Conservation (phyloP, 2,329 filamentous ascomycete genomes). For the Xylariales sp. region DNA sequence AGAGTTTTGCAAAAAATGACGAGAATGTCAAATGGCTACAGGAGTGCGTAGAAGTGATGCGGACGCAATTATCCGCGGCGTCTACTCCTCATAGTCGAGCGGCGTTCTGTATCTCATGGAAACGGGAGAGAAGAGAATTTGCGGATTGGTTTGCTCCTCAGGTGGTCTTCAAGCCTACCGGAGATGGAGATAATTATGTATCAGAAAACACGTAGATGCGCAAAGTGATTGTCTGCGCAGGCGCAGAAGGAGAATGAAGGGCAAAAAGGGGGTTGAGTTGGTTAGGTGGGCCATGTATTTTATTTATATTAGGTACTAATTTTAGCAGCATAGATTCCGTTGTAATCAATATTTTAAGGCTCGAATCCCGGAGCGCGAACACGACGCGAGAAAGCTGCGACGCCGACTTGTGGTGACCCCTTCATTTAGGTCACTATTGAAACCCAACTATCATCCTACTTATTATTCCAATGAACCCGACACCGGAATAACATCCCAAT, state of each 20-base stretch:
- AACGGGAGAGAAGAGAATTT: slow-evolving; percentile 29
- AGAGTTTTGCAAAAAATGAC: slow-evolving; percentile 25
- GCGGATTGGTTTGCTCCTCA: slow-evolving; percentile 34
- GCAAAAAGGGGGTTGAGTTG: not conserved
- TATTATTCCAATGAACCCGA: too few species aligned
- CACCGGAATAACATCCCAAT: too few species aligned
- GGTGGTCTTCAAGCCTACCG: slow-evolving; percentile 28
- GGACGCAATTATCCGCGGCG: slow-evolving; percentile 16
- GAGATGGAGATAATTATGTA: slow-evolving; percentile 27
- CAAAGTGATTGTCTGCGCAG: not conserved
- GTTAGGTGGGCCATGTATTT: not conserved
- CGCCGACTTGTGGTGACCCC: too few species aligned
- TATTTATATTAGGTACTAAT: too few species aligned
- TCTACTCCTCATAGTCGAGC: slow-evolving; percentile 27
- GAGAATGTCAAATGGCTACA: slow-evolving; percentile 28
- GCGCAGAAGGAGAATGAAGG: not conserved
- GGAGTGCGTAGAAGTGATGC: slow-evolving; percentile 28
- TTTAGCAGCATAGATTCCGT: too few species aligned
- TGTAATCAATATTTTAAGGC: too few species aligned
- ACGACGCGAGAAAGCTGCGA: too few species aligned
- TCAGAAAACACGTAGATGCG: slow-evolving; percentile 2
- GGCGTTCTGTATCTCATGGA: slow-evolving; percentile 35
- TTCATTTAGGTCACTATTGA: too few species aligned
- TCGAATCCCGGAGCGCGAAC: too few species aligned
- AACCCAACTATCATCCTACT: too few species aligned